These are phyloP conservation scores for Dipteronia sinensis DNA, from an alignment of 345 rosid species.

Conservation along the genomic window DNA sequence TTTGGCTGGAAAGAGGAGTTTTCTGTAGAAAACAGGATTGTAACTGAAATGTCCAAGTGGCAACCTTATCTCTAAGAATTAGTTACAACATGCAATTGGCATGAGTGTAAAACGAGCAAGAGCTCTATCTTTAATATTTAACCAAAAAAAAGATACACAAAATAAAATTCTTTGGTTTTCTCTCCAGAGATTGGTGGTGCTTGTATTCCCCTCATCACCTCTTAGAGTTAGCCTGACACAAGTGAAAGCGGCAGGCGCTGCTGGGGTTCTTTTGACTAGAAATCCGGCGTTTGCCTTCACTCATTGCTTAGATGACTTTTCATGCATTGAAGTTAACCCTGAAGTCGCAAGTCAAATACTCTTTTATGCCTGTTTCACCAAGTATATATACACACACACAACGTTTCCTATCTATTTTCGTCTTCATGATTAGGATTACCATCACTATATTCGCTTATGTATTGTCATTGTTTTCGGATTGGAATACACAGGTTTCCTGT, in stretches of 20 bases:
- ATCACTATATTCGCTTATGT: not conserved
- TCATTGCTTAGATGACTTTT: conserved; percentile 36
- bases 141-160: too few relatives aligned
- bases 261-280: conserved; percentile 40
- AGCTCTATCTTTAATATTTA: too few relatives aligned
- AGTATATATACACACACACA: conserved; percentile 2
- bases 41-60: too few relatives aligned
- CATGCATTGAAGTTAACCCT: conserved; percentile 34
- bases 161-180: too few relatives aligned
- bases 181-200: too few relatives aligned
- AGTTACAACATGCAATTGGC: too few relatives aligned
- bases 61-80: too few relatives aligned
- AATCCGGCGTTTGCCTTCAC: conserved; percentile 26
- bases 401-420: not conserved
- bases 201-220: conserved; percentile 32
- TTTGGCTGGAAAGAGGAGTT: too few relatives aligned
- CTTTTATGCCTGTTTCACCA: conserved; percentile 32
- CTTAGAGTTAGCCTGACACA: conserved; percentile 15
- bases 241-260: conserved; percentile 33
- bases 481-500: conserved; percentile 17
- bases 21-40: too few relatives aligned
- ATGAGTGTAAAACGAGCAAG: too few relatives aligned
- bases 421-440: not conserved
- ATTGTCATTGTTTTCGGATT: not conserved
- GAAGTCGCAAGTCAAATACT: conserved; percentile 40